Evolutionary conservation across 1,284 basidiomycete genomes (phyloP), one percentile per base, ranked within the genome.

Genomic region (Fistulina hepatica): DNA sequence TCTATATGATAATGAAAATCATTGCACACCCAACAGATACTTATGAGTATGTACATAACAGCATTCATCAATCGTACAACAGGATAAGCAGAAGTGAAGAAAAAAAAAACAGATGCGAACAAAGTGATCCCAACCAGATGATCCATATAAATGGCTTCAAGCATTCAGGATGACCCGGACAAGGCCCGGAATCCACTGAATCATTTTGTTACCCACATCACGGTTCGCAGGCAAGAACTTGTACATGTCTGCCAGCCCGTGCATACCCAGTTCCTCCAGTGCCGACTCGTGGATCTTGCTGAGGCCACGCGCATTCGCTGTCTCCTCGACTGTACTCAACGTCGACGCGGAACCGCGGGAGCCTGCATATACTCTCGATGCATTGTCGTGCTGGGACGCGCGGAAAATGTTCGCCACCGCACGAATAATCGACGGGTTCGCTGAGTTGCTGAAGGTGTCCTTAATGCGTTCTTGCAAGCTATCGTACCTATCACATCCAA

Each of bases 401-500:
- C 76, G 72, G 59, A 89, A 83, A 42, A 92, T 76, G 43, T 67
- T 75, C 4, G 83, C 81, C 16, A 80, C 76, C 12, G 79, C 70
- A 27, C 69, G 66, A 40, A 91, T 72, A 46, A 90, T 80, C 2
- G 68, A 61, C 3, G 81, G 66, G 44, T 83, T 86, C 6, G 80
- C 73, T 2, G 82, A 81, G 38, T 73, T 80, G 20, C 76, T 71
- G 46, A 91, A 77, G 0, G 75, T 70, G n/a, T 82, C 78, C 45
- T 76, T 78, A 52, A 91, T 76, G 44, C 76, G 76, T 37, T 88
- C 84, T 51, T 86, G 76, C 33, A 91, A 53, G 31, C 71, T 71
- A 42, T 90, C 85, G 50, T 86, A 90, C 11, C 85, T 90, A 44
- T 6, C 28, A 22, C 22, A 20, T 20, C 36, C 40, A 36, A 33